Percentiles rank a stretch among this genome's conserved stretches.
Evolutionary conservation across 768 basidiomycete species (phyloP).

Genomic region (Tricholoma terreum): DNA sequence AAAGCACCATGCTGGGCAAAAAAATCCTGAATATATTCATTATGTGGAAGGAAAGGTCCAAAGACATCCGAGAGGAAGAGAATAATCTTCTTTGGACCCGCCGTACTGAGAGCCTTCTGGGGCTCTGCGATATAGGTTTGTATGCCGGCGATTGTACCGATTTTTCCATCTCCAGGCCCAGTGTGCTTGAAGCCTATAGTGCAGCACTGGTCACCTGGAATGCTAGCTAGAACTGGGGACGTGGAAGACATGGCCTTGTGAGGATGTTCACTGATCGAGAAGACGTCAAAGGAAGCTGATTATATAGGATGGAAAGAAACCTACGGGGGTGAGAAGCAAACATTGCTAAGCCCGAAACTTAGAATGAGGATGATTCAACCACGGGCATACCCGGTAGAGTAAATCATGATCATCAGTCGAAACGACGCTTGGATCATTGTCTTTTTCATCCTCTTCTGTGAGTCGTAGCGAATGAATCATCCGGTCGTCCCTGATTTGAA

Average conservation of each 20-base stretch:
- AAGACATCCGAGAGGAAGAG: constrained; percentile 60
- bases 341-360: too few species aligned
- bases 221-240: constrained; percentile 37
- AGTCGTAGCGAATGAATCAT: too few species aligned
- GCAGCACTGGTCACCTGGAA: constrained; percentile 53
- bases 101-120: constrained; percentile 1
- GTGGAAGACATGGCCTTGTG: constrained; percentile 10
- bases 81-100: constrained; percentile 48
- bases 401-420: too few species aligned
- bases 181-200: constrained; percentile 49
- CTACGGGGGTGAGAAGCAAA: too few species aligned
- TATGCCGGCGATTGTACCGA: constrained; percentile 38
- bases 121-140: constrained; percentile 57
- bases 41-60: constrained; percentile 57
- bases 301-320: too few species aligned
- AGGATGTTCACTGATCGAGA: too few species aligned
- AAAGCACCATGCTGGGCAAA: constrained; percentile 54
- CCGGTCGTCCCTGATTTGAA: too few species aligned
- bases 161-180: constrained; percentile 45
- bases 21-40: constrained; percentile 60
- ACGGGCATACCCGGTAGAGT: too few species aligned
- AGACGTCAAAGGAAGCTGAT: too few species aligned
- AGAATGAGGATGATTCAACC: too few species aligned
- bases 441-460: too few species aligned
- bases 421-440: too few species aligned